phyloP scores from a whole-genome alignment of 306 rosid genomes.

The Trichosanthes cucumerina region DNA sequence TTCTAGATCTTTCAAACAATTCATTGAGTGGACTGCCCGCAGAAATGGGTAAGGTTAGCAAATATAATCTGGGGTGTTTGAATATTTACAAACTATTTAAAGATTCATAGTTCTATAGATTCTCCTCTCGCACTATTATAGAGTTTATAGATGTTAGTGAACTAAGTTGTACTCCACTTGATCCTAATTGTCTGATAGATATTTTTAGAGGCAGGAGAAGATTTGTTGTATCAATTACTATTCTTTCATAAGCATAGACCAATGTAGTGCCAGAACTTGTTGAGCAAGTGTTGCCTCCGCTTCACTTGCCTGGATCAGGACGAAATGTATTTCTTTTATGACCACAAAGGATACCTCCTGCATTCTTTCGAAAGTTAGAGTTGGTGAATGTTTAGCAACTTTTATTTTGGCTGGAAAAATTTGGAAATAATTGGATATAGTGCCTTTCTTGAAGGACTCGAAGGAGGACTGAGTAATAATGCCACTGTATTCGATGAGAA shows the following conservation, averaged over 20 bases:
- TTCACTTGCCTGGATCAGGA: not conserved
- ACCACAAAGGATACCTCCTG: not conserved
- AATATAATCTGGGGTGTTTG: not conserved
- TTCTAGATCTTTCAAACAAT: constrained; percentile 86
- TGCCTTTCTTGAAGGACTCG: not conserved
- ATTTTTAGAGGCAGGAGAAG: not conserved
- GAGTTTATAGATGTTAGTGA: not conserved
- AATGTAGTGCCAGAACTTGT: not conserved
- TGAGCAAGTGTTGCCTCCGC: not conserved
- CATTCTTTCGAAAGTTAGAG: not conserved
- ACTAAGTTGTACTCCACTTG: not conserved
- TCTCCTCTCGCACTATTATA: not conserved
- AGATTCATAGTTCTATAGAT: not conserved
- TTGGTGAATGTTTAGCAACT: not conserved
- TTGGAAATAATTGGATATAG: not conserved
- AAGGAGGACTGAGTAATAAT: not conserved
- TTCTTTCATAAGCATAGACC: not conserved
- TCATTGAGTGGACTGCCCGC: constrained; percentile 84
- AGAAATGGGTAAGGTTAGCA: constrained; percentile 66
- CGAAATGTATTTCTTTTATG: not conserved
- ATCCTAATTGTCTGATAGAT: not conserved
- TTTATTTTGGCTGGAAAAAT: not conserved
- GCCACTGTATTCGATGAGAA: not conserved
- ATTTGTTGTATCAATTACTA: not conserved
- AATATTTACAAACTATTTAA: not conserved